Evolutionary conservation across 2,329 filamentous ascomycete genomes (phyloP).

Genomic region (Arachnomyces sp.): DNA sequence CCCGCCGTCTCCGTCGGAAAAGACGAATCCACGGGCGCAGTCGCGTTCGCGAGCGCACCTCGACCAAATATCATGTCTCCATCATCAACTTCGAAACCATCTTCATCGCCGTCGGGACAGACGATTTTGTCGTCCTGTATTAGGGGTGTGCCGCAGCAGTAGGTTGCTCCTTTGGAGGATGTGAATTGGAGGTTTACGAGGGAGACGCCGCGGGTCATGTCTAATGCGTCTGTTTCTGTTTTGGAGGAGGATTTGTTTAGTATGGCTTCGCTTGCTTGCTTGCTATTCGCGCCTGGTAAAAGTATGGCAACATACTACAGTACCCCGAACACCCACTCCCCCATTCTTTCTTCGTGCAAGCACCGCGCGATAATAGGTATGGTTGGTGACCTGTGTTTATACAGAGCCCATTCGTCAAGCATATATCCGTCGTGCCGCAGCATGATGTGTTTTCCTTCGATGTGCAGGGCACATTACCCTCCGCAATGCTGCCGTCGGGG

Average conservation of each 20-base stretch:
- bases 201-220: constrained; percentile 12
- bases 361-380: constrained; percentile 20
- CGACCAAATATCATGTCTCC: constrained; percentile 15
- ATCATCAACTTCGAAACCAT: constrained; percentile 19
- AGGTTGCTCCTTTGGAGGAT: constrained; percentile 10
- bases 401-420: constrained; percentile 24
- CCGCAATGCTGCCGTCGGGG: constrained; percentile 16
- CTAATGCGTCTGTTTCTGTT: constrained; percentile 12
- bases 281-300: background rate
- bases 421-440: constrained; percentile 19
- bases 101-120: constrained; percentile 16
- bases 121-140: constrained; percentile 5
- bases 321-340: constrained; percentile 17
- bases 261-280: too few species aligned
- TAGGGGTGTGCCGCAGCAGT: constrained; percentile 21
- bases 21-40: too few species aligned
- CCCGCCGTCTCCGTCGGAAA: too few species aligned
- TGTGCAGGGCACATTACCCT: constrained; percentile 19
- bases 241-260: background rate
- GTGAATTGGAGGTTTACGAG: constrained; percentile 18
- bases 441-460: constrained; percentile 18
- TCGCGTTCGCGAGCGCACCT: constrained; percentile 15
- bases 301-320: constrained; percentile 3
- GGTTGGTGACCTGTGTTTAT: constrained; percentile 16
- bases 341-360: constrained; percentile 24